Evolutionary conservation across 2,329 filamentous ascomycete genomes (phyloP).

Genomic region (Pseudocercospora fijiensis): DNA sequence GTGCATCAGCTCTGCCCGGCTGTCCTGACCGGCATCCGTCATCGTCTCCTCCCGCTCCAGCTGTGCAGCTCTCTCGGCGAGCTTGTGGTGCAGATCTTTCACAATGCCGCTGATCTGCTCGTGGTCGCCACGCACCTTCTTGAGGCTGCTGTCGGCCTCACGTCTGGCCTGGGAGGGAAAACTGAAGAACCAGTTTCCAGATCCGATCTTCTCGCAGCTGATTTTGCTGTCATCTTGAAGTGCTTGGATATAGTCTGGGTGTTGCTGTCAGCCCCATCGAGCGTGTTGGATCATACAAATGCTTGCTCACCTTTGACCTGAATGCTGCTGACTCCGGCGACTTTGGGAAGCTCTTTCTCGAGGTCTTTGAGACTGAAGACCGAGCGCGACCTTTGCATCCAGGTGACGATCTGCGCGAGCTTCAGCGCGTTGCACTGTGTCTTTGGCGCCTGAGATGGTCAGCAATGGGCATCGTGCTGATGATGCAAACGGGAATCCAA

Average conservation of each 20-base stretch:
- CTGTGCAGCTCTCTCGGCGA: slow-evolving; percentile 42
- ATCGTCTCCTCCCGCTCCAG: slow-evolving; percentile 42
- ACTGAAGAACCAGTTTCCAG: slow-evolving; percentile 71
- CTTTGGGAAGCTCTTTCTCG: slow-evolving; percentile 61
- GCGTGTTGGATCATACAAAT: background rate
- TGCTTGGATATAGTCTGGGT: slow-evolving; percentile 59
- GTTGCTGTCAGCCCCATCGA: background rate
- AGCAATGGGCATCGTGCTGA: background rate
- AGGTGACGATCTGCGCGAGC: slow-evolving; percentile 57
- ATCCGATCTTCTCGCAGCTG: slow-evolving; percentile 67
- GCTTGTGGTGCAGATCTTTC: slow-evolving; percentile 43
- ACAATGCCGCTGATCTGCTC: slow-evolving; percentile 40
- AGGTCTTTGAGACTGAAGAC: slow-evolving; percentile 68
- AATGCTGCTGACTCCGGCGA: slow-evolving; percentile 65
- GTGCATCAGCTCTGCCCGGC: slow-evolving; percentile 41
- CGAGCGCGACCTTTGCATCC: slow-evolving; percentile 59
- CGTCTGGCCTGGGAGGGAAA: slow-evolving; percentile 61
- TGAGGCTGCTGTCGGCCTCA: slow-evolving; percentile 43
- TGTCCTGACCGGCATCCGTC: slow-evolving; percentile 36
- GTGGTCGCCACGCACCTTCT: slow-evolving; percentile 41
- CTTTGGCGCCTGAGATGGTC: slow-evolving; percentile 49
- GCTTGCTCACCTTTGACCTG: slow-evolving; percentile 44
- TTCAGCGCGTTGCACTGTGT: slow-evolving; percentile 58
- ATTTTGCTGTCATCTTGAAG: slow-evolving; percentile 62
- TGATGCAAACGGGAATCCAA: background rate